These are phyloP conservation scores for Blumeria hordei DNA, from an alignment of 2,329 filamentous ascomycete species.

Conservation along the genomic window DNA sequence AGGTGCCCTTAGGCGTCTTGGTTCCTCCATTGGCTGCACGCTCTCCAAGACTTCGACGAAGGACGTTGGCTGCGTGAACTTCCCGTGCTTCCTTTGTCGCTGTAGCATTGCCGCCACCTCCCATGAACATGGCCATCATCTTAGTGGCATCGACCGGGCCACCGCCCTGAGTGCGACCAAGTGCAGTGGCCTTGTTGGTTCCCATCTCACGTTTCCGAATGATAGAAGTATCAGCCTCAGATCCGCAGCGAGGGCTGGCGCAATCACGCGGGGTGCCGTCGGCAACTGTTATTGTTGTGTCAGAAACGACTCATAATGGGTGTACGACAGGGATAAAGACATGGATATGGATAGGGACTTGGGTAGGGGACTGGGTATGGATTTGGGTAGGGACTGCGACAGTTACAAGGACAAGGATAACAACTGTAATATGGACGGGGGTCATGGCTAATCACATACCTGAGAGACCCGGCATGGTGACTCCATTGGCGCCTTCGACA, in stretches of 20 bases:
- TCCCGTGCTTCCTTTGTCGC: slow-evolving; percentile 7
- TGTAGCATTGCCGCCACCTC: slow-evolving; percentile 17
- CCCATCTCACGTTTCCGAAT: slow-evolving; percentile 35
- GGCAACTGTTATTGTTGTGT: slow-evolving; percentile 19
- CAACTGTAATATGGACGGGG: too few relatives aligned
- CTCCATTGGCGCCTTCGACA: slow-evolving; percentile 33
- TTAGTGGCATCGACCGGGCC: slow-evolving; percentile 31
- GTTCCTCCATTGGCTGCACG: not conserved
- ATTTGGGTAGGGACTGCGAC: too few relatives aligned
- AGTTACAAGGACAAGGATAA: too few relatives aligned
- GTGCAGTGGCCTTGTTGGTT: slow-evolving; percentile 27
- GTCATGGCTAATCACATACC: slow-evolving; percentile 14
- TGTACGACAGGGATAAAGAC: too few relatives aligned
- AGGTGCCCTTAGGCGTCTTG: not conserved
- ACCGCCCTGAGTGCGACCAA: slow-evolving; percentile 37
- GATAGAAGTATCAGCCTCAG: slow-evolving; percentile 47
- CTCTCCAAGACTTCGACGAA: not conserved
- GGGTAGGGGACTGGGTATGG: too few relatives aligned
- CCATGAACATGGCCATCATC: slow-evolving; percentile 37
- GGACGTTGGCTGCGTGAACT: not conserved
- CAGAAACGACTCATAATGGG: not conserved
- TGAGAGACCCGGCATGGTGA: slow-evolving; percentile 35
- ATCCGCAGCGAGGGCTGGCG: slow-evolving; percentile 32
- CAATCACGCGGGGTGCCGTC: slow-evolving; percentile 48
- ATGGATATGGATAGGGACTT: too few relatives aligned